Evolutionary conservation across 2,329 filamentous ascomycete genomes (phyloP).

Genomic region (Aspergillus costaricaensis): DNA sequence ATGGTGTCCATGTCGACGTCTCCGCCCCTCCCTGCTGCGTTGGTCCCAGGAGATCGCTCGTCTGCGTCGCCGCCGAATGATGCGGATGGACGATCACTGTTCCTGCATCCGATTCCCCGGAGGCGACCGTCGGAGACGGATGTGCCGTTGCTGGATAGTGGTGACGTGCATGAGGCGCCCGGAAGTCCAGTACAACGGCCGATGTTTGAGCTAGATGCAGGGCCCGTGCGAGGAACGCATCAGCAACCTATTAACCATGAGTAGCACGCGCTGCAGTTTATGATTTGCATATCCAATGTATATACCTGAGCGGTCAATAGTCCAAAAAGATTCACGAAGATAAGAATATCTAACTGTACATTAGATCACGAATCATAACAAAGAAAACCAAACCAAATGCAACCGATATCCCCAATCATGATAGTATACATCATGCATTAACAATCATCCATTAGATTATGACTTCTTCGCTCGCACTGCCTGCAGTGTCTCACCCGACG

Average conservation of each 20-base stretch:
- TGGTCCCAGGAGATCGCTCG: constrained; percentile 13
- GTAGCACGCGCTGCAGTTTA: neutral
- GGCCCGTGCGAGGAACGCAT: constrained; percentile 18
- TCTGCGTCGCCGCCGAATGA: constrained; percentile 7
- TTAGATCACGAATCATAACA: constrained; percentile 7
- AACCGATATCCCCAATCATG: constrained; percentile 5
- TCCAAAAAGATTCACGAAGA: constrained; percentile 3
- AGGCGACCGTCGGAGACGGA: constrained; percentile 18
- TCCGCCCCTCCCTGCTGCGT: constrained; percentile 11
- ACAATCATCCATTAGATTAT: constrained; percentile 8
- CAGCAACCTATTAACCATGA: constrained; percentile 23
- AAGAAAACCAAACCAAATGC: constrained; percentile 9
- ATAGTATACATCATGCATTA: constrained; percentile 14
- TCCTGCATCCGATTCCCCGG: constrained; percentile 12
- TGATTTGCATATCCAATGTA: constrained; percentile 2
- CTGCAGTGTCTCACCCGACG: constrained; percentile 31
- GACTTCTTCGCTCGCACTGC: constrained; percentile 20
- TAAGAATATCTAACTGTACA: constrained; percentile 11
- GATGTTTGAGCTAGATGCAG: constrained; percentile 27
- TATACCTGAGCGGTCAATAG: constrained; percentile 10
- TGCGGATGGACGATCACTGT: constrained; percentile 12
- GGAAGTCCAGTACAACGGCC: constrained; percentile 4
- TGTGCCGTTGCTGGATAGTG: constrained; percentile 28
- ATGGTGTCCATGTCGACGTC: constrained; percentile 2
- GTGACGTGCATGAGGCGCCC: constrained; percentile 24